Conservation (phyloP, 2,329 filamentous ascomycete genomes). For the Penicillium crustosum region DNA sequence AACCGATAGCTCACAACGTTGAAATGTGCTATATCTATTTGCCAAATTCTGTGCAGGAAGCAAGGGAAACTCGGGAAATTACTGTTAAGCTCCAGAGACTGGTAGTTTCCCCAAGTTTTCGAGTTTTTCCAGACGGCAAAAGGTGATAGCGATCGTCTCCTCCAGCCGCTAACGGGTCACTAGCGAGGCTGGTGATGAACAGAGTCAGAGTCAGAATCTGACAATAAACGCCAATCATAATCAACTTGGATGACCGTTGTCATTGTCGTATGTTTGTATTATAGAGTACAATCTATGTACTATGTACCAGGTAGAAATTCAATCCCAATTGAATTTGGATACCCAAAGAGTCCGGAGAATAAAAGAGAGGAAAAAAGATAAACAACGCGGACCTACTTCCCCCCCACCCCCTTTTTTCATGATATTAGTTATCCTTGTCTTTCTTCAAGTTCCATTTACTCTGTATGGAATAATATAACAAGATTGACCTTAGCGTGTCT, state of each 20-base stretch:
- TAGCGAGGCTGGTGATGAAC: conserved; percentile 11
- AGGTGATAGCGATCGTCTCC: conserved; percentile 23
- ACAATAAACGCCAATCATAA: background rate
- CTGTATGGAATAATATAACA: background rate
- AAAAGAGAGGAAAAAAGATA: background rate
- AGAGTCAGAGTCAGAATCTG: conserved; percentile 9
- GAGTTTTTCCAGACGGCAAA: conserved; percentile 9
- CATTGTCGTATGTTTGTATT: background rate
- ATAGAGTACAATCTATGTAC: background rate
- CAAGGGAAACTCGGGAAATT: conserved; percentile 14
- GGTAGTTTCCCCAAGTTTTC: background rate
- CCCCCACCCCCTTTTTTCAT: conserved; percentile 5
- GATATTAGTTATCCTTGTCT: background rate
- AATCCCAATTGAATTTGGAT: background rate
- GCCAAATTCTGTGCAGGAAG: conserved; percentile 10
- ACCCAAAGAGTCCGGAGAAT: background rate
- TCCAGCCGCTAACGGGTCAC: conserved; percentile 14
- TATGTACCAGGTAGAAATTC: background rate
- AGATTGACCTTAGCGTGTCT: background rate
- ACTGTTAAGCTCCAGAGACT: background rate
- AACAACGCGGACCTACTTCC: background rate
- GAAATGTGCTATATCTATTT: background rate
- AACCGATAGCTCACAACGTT: conserved; percentile 11
- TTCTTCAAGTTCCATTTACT: background rate
- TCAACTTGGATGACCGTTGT: background rate